Percentiles rank a stretch among this genome's conserved stretches.
phyloP scores from a whole-genome alignment of 306 rosid genomes.

The Trifolium subterraneum region DNA sequence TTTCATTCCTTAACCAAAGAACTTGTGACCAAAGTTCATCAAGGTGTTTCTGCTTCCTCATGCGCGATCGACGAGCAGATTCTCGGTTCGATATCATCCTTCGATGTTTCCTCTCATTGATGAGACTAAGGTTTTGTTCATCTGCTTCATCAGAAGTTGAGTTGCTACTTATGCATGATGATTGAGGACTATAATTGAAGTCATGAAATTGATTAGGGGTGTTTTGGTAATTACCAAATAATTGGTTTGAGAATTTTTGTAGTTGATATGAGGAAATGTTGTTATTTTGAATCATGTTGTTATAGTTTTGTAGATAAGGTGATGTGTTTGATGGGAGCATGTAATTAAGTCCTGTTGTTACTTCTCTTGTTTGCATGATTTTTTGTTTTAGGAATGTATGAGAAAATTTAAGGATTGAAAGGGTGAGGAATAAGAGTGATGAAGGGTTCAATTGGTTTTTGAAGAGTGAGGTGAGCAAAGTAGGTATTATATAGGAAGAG shows the following conservation, averaged over 20 bases:
- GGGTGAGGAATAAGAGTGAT: conserved; percentile 20
- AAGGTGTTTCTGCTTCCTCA: conserved; percentile 91
- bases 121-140: conserved; percentile 67
- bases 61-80: conserved; percentile 87
- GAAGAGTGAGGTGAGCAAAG: conserved; percentile 47
- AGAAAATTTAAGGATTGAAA: conserved; percentile 5
- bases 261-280: conserved; percentile 52
- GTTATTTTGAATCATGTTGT: conserved; percentile 49
- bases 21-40: conserved; percentile 98
- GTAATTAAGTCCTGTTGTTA: conserved; percentile 57
- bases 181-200: conserved; percentile 50
- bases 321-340: conserved; percentile 59
- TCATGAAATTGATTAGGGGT: conserved; percentile 50
- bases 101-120: conserved; percentile 81
- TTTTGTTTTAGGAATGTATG: conserved; percentile 5
- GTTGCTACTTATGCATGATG: conserved; percentile 69
- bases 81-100: conserved; percentile 97
- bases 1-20: conserved; percentile 86
- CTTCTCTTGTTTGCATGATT: conserved; percentile 71
- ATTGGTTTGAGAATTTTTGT: conserved; percentile 51
- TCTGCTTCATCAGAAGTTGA: conserved; percentile 95
- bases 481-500: conserved; percentile 67
- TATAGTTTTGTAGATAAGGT: conserved; percentile 50
- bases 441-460: conserved; percentile 42
- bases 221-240: conserved; percentile 48